phyloP scores from a whole-genome alignment of 2,329 filamentous ascomycete genomes.

The Lasiodiplodia theobromae region DNA sequence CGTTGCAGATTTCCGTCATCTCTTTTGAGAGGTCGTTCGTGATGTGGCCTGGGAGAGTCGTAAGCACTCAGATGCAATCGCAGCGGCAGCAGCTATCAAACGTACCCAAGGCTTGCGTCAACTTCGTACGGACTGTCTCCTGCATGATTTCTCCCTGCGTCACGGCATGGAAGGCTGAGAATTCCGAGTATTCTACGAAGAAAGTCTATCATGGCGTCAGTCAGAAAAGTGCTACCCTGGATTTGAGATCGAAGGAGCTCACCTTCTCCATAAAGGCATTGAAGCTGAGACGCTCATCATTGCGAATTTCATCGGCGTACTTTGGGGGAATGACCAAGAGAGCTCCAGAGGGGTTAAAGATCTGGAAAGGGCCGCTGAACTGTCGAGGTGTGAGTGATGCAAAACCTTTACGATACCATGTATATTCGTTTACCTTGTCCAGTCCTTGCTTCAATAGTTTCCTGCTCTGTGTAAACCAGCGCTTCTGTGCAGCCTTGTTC shows the following conservation, averaged over 20 bases:
- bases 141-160: conserved; percentile 17
- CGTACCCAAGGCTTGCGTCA: conserved; percentile 7
- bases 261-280: conserved; percentile 9
- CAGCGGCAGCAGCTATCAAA: too few species aligned
- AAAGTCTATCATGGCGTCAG: neutral
- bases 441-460: neutral
- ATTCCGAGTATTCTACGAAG: neutral
- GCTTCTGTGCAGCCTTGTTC: neutral
- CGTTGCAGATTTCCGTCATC: neutral
- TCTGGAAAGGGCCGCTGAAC: conserved; percentile 17
- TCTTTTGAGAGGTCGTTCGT: conserved; percentile 9
- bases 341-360: conserved; percentile 1
- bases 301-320: conserved; percentile 16
- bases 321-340: conserved; percentile 2
- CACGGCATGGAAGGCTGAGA: conserved; percentile 11
- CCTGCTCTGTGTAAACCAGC: neutral
- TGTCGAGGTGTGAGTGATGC: neutral
- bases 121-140: conserved; percentile 14
- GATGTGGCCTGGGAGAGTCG: neutral
- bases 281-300: conserved; percentile 14
- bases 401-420: neutral
- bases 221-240: too few species aligned
- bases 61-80: neutral
- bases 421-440: neutral
- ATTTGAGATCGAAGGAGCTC: neutral